Base-by-base conservation (phyloP, 148 eudicot species). In the Vaccinium darrowii region DNA sequence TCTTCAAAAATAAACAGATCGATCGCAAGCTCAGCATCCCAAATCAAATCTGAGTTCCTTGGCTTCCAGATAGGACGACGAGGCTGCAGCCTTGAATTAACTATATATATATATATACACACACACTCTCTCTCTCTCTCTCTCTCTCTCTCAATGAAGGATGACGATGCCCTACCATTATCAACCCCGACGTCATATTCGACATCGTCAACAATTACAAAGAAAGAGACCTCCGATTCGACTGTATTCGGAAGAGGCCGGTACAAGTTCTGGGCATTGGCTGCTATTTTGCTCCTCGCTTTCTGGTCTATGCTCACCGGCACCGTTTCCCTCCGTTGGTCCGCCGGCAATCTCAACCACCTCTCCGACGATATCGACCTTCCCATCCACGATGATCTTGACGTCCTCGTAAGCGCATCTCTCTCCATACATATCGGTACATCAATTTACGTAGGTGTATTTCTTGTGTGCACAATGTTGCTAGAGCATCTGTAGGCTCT, bases 291-390 rank as follows among this genome's bases (percentile, higher is more conserved):
- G 19, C 89, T 96, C 27, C 88, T 96, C 7, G 98, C 98, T 8
- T 93, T 94, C 83, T 96, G 98, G 96, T 96, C 98, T 12, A 94
- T 96, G 94, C 88, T 96, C 85, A 93, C 98, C 90, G 98, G 98
- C 60, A 93, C 96, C 79, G 98, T 93, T 88, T 91, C 95, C 47
- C 98, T 96, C 84, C 96, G 96, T 0, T 91, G 94, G 94, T 94
- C 98, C 79, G 93, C 92, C 81, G 92, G 92, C 13, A 87, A 90
- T 75, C 94, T 95, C 75, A 85, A 92, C 77, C 91, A 82, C 19
- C 79, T 93, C 54, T 83, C 89, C 78, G 92, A 93, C 27, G 91
- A 87, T 23, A 57, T 90, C 52, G 90, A 90, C 33, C 23, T 87
- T 9, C 91, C 92, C 51, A 76, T 93, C 36, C 88, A 78, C 8